A percentile compares a stretch with the other conserved stretches of the same genome.
Evolutionary conservation across 2,329 filamentous ascomycete genomes (phyloP).

Genomic region (Sarocladium oryzae): DNA sequence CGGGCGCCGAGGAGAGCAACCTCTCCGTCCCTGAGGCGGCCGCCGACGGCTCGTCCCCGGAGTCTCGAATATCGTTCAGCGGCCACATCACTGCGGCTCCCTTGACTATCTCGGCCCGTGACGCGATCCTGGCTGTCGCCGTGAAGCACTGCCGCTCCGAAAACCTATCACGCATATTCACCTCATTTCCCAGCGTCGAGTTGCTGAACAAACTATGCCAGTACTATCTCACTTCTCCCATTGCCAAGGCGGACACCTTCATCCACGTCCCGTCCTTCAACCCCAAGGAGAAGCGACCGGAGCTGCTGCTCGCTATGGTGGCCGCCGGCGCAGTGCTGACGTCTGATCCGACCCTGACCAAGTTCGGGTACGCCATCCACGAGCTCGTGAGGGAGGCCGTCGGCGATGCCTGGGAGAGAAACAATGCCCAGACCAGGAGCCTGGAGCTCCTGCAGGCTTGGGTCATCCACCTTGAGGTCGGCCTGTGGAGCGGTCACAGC

Average conservation of each 20-base stretch:
- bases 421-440: slow-evolving; percentile 25
- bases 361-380: slow-evolving; percentile 33
- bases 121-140: slow-evolving; percentile 23
- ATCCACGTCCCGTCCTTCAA: slow-evolving; percentile 31
- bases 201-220: slow-evolving; percentile 32
- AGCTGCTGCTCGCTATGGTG: slow-evolving; percentile 29
- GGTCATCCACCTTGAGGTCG: slow-evolving; percentile 23
- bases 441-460: slow-evolving; percentile 27
- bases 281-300: slow-evolving; percentile 27
- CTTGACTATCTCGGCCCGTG: slow-evolving; percentile 17
- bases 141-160: slow-evolving; percentile 22
- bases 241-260: slow-evolving; percentile 23
- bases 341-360: slow-evolving; percentile 28
- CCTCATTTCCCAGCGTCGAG: slow-evolving; percentile 32
- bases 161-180: slow-evolving; percentile 20
- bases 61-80: slow-evolving; percentile 17
- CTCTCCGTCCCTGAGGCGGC: slow-evolving; percentile 20
- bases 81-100: slow-evolving; percentile 16
- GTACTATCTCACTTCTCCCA: slow-evolving; percentile 25
- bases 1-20: slow-evolving; percentile 24
- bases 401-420: slow-evolving; percentile 26
- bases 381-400: slow-evolving; percentile 18
- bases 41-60: slow-evolving; percentile 17
- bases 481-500: slow-evolving; percentile 30
- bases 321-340: slow-evolving; percentile 31